Percentiles rank a stretch among this genome's conserved stretches.
phyloP scores from a whole-genome alignment of 1,139 yeast species.

The Hyphopichia wangnamkhiaoensis region DNA sequence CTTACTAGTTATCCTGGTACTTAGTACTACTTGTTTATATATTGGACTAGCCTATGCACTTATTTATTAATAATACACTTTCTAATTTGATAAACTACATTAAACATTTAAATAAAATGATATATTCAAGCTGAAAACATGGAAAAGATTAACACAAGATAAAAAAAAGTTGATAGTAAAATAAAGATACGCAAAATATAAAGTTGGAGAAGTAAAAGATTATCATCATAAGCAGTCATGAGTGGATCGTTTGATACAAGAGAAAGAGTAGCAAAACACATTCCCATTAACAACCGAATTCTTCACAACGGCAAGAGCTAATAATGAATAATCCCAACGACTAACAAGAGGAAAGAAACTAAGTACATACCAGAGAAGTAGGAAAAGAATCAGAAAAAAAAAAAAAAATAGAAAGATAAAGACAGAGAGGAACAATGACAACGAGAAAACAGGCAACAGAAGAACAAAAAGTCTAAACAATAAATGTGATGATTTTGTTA shows the following conservation, averaged over 20 bases:
- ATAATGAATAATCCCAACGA: neutral
- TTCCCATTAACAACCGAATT: neutral
- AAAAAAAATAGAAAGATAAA: conserved; percentile 4
- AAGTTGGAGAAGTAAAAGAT: neutral
- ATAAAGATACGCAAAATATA: neutral
- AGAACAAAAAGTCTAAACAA: too few relatives aligned
- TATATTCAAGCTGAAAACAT: too few relatives aligned
- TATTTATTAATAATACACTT: too few relatives aligned
- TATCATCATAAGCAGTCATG: conserved; percentile 4
- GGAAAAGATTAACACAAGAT: neutral
- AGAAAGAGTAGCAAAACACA: neutral
- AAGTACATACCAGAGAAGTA: neutral
- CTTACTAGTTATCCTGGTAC: too few relatives aligned
- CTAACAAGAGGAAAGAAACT: neutral
- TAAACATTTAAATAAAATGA: too few relatives aligned
- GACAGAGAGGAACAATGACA: conserved; percentile 1
- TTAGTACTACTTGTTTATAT: too few relatives aligned
- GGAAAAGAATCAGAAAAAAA: neutral
- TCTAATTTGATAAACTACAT: too few relatives aligned
- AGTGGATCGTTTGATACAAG: neutral
- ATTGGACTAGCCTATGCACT: too few relatives aligned
- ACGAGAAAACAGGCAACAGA: neutral
- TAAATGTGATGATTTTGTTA: too few relatives aligned
- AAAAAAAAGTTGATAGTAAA: neutral
- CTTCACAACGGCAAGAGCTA: neutral